phyloP scores from a whole-genome alignment of 441 rosid species.

The Pelargonium myrrhifolium region DNA sequence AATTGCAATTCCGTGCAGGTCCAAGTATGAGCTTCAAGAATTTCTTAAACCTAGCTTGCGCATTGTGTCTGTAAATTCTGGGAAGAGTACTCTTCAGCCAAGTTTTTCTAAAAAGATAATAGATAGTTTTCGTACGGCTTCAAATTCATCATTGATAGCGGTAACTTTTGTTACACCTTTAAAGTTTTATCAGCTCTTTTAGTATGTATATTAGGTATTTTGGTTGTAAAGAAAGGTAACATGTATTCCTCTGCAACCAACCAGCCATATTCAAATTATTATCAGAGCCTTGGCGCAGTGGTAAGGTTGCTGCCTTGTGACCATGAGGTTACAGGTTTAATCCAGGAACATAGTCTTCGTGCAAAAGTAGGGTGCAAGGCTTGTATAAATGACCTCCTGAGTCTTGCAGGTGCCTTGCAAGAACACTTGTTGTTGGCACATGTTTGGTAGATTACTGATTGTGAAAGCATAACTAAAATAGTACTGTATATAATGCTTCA shows the following conservation, averaged over 20 bases:
- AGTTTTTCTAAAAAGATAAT: constrained; percentile 51
- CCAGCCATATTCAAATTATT: not conserved
- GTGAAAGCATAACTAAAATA: not conserved
- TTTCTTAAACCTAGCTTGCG: constrained; percentile 87
- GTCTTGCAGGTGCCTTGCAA: no score
- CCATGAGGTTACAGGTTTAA: no score
- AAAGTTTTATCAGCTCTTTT: not conserved
- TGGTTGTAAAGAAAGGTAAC: not conserved
- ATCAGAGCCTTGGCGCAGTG: no score
- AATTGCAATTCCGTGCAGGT: constrained; percentile 38
- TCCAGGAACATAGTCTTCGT: no score
- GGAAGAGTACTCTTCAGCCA: constrained; percentile 41
- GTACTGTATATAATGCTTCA: constrained; percentile 10
- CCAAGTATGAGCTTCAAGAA: constrained; percentile 95
- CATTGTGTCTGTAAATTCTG: constrained; percentile 34
- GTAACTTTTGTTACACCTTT: constrained; percentile 29
- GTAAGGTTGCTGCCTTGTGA: no score
- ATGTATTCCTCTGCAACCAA: not conserved
- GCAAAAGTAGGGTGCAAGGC: no score
- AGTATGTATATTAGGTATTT: not conserved
- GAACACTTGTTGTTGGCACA: no score
- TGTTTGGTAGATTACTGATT: not conserved
- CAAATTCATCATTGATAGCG: constrained; percentile 37
- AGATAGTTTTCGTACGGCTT: constrained; percentile 50
- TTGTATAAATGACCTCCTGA: no score